Evolutionary conservation across 2,329 filamentous ascomycete genomes (phyloP), one percentile per base, ranked within the genome.

Genomic region (Fusarium equiseti): DNA sequence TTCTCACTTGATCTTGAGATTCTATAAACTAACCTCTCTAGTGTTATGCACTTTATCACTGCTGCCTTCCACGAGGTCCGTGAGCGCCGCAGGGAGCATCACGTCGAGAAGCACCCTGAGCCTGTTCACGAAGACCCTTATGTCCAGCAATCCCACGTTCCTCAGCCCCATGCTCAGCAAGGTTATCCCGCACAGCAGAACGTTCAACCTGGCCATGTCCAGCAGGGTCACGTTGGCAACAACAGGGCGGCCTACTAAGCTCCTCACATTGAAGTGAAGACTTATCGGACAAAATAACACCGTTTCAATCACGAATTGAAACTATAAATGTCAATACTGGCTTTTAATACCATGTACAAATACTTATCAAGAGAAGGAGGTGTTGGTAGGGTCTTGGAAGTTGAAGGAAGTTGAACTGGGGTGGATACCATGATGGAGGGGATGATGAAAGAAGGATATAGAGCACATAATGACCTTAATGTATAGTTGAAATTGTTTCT

Each of bases 1-100:
- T 15, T 6, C 15, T 4, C 11, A 13, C 15, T 7, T 5, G 12
- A 7, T 3, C 9, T 9, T 3, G 1, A 1, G 18, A 4, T 2
- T n/a, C 3, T 2, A 26, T 5, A 8, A 6, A 10, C 38, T 67
- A 24, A 66, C 3, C 4, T 20, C 7, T 6, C 3, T 11, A 68
- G 65, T 18, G 3, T 68, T 1, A 24, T 68, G 1, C 66, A 68
- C 9, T 49, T 49, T 2, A 26, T 68, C 2, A 68, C 66, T 3
- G 66, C 66, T 8, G 22, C 44, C n/a, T 68, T 68, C 12, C 64
- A 68, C 18, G 66, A 68, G 29, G 32, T 68, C 0, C 40, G 22
- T 1, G 52, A 68, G 12, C 64, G 35, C 5, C 51, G 52, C 42
- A 60, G 26, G 13, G 49, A 66, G 5, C 43, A 50, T 4, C 62